Base-by-base conservation (phyloP, 2,329 filamentous ascomycete species). In the Epichloe aotearoae region DNA sequence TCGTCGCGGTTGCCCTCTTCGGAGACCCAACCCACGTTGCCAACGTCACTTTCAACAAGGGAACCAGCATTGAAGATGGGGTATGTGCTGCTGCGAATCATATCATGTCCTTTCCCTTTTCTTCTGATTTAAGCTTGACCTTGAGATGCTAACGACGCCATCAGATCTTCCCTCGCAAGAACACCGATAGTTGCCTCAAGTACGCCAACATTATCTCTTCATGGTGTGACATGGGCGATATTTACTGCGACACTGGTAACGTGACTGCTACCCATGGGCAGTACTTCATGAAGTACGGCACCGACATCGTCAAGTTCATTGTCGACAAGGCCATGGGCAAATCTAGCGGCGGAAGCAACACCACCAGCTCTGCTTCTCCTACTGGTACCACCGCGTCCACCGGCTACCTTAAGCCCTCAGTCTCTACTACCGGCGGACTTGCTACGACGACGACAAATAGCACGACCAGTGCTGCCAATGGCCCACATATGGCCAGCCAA, bases 211-310 rank as follows among this genome's bases (percentile, higher is more conserved):
- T 64, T 36, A 56, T 72, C 43, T 59, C 63, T 43, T 69, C 69
- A 3, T 72, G 65, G 58, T 72, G 69, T 58, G 69, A 72, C 59
- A 62, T 55, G 0, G 68, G 68, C 46, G 71, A 73, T 53, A 52
- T 59, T 15, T 72, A 68, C 59, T 71, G 69, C 56, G 68, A 66
- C 56, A 3, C 40, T 7, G 70, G 69, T 38, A 36, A 55, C 3
- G 56, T 60, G 40, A 51, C 38, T 2, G 50, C 50, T 3, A 62
- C 66, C 2, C 69, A 70, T 54, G 60, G 62, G 19, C 50, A 53
- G 23, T 73, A 73, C 55, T 56, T 70, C 12, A 23, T 45, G 15
- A 61, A 56, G 30, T 71, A 71, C 56, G 62, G 62, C 41, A 54
- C 58, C 17, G 58, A 67, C 2, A 61, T 66, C 3, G 61, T 62